A percentile compares a stretch with the other conserved stretches of the same genome.
phyloP scores from a whole-genome alignment of 768 basidiomycete species.

The Psilocybe azurescens region DNA sequence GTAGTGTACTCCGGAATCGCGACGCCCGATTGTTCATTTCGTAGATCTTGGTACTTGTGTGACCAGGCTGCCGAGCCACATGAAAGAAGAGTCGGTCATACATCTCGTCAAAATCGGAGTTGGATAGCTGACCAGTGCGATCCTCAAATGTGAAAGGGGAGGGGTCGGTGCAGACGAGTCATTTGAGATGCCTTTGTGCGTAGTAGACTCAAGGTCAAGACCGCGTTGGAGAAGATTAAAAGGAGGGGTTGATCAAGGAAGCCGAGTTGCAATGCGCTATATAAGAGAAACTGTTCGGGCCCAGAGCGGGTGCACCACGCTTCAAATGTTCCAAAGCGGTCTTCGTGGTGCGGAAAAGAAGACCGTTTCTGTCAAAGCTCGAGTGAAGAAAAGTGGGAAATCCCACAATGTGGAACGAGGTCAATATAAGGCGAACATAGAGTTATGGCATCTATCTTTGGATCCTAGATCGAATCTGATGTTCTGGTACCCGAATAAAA shows the following conservation, averaged over 20 bases:
- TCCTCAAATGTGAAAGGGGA: constrained; percentile 73
- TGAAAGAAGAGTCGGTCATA: constrained; percentile 79
- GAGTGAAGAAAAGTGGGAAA: constrained; percentile 14
- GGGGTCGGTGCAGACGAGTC: constrained; percentile 15
- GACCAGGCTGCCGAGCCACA: constrained; percentile 54
- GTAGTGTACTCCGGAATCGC: constrained; percentile 58
- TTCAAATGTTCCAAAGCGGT: constrained; percentile 18
- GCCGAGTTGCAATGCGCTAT: constrained; percentile 9
- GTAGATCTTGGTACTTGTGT: constrained; percentile 59
- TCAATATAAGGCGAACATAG: constrained; percentile 13
- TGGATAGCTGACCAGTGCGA: constrained; percentile 58
- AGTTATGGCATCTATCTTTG: constrained; percentile 11
- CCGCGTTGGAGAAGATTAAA: neutral
- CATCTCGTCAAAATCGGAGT: constrained; percentile 77
- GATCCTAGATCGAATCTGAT: constrained; percentile 12
- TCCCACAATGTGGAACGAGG: constrained; percentile 19
- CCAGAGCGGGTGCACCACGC: constrained; percentile 23
- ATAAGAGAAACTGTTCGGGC: constrained; percentile 21
- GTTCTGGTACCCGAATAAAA: constrained; percentile 12
- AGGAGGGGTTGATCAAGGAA: neutral
- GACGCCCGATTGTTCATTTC: constrained; percentile 70
- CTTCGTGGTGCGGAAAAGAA: constrained; percentile 23
- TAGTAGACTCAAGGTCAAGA: neutral
- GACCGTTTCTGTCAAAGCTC: constrained; percentile 20
- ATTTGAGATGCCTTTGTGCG: constrained; percentile 3